phyloP scores from a whole-genome alignment of 1,284 basidiomycete genomes.

The Cutaneotrichosporon dermatis region DNA sequence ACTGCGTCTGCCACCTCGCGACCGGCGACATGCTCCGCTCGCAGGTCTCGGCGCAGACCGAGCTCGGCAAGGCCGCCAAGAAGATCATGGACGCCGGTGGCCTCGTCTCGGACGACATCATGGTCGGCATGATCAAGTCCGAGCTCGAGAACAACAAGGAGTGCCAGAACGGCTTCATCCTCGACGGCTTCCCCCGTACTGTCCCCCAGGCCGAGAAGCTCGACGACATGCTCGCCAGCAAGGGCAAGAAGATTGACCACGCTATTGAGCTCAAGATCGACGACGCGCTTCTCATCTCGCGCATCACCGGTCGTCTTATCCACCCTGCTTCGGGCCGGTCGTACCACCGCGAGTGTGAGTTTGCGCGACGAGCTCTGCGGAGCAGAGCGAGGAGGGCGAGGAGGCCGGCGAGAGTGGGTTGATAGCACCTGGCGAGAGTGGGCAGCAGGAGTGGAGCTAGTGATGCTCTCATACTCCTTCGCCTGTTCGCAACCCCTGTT shows the following conservation, averaged over 20 bases:
- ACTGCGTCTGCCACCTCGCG: constrained; percentile 94
- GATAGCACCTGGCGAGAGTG: too few relatives aligned
- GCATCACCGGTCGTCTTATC: constrained; percentile 93
- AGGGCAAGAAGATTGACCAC: constrained; percentile 83
- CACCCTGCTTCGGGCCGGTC: constrained; percentile 83
- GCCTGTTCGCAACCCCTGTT: too few relatives aligned
- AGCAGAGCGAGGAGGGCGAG: background rate
- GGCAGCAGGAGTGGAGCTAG: too few relatives aligned
- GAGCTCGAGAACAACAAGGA: constrained; percentile 88
- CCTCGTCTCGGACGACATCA: constrained; percentile 91
- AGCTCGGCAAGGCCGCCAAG: constrained; percentile 86
- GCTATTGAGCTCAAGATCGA: constrained; percentile 90
- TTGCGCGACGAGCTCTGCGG: background rate
- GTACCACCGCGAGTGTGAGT: constrained; percentile 93
- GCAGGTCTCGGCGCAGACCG: constrained; percentile 82
- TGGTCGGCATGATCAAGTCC: constrained; percentile 96
- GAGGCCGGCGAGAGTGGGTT: too few relatives aligned
- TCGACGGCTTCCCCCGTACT: constrained; percentile 97
- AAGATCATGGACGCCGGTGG: constrained; percentile 96
- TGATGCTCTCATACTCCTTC: too few relatives aligned
- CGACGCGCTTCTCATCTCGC: constrained; percentile 91
- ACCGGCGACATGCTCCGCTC: constrained; percentile 98
- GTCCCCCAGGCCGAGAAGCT: constrained; percentile 97
- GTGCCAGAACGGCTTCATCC: constrained; percentile 94
- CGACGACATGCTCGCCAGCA: constrained; percentile 76